phyloP scores from a whole-genome alignment of 1,139 yeast genomes.

The Magnusiomyces paraingens region DNA sequence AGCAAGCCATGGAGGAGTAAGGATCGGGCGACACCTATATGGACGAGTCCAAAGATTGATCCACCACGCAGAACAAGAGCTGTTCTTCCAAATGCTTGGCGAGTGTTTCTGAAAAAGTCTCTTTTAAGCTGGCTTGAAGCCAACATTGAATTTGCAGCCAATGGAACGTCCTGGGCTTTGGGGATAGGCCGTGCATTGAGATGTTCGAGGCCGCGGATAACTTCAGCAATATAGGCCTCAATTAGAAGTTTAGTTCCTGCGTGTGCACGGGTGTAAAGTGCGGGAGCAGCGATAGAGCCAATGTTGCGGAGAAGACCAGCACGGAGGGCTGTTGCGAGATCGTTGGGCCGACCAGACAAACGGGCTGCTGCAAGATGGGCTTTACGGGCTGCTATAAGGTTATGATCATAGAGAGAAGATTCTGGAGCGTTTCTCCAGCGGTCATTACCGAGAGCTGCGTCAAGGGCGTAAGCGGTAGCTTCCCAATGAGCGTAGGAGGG shows the following conservation, averaged over 20 bases:
- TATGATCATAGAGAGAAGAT: constrained; percentile 77
- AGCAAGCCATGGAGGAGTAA: constrained; percentile 63
- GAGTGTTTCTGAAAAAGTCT: constrained; percentile 84
- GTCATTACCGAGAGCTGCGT: constrained; percentile 33
- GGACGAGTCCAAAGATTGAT: constrained; percentile 86
- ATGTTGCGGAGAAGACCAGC: constrained; percentile 83
- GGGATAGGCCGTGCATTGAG: constrained; percentile 28
- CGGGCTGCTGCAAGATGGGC: constrained; percentile 59
- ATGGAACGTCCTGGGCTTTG: neutral
- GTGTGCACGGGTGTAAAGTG: constrained; percentile 72
- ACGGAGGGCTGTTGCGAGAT: constrained; percentile 62
- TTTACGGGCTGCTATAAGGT: constrained; percentile 68
- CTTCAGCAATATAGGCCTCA: constrained; percentile 79
- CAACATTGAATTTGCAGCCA: constrained; percentile 13
- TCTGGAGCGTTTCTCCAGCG: constrained; percentile 68
- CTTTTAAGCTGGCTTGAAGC: constrained; percentile 48
- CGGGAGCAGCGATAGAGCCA: constrained; percentile 82
- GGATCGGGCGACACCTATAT: constrained; percentile 84
- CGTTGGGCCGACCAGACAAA: constrained; percentile 47
- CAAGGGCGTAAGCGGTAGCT: constrained; percentile 31
- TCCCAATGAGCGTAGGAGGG: constrained; percentile 32
- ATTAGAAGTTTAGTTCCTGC: constrained; percentile 83
- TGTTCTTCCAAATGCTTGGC: constrained; percentile 85
- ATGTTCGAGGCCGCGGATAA: constrained; percentile 58
- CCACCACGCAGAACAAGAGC: constrained; percentile 92